A percentile compares a stretch with the other conserved stretches of the same genome.
phyloP scores from a whole-genome alignment of 768 basidiomycete genomes.

The Mrakia hoshinonis region DNA sequence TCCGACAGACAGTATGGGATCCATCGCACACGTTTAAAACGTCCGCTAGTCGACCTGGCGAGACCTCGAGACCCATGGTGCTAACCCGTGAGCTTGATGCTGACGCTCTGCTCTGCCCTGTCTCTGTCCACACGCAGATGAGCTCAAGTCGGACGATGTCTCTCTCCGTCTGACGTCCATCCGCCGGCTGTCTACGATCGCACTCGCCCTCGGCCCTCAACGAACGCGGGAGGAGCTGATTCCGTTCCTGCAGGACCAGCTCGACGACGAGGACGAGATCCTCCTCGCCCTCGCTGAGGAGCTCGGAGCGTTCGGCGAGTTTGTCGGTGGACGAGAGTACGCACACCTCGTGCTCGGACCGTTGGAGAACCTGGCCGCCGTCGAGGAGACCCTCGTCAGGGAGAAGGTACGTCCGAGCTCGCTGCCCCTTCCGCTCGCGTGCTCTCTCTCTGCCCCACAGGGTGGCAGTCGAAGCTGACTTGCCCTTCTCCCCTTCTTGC shows the following conservation, averaged over 20 bases:
- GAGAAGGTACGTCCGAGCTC: conserved; percentile 65
- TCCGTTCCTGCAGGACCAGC: conserved; percentile 95
- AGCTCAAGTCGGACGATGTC: conserved; percentile 71
- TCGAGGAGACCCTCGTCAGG: conserved; percentile 94
- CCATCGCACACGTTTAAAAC: no score
- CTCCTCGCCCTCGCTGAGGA: conserved; percentile 91
- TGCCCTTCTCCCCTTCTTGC: background rate
- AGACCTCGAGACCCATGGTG: no score
- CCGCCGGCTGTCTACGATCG: conserved; percentile 94
- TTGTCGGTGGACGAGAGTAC: conserved; percentile 77
- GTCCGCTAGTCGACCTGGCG: no score
- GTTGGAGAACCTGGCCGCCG: conserved; percentile 87
- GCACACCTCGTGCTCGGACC: conserved; percentile 85
- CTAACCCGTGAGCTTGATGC: background rate
- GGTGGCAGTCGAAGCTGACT: no score
- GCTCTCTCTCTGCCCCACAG: background rate
- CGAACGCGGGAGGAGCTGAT: conserved; percentile 91
- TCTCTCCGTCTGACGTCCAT: conserved; percentile 92
- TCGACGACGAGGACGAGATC: conserved; percentile 99
- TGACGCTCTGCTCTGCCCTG: background rate
- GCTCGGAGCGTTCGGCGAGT: conserved; percentile 71
- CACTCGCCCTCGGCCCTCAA: conserved; percentile 87
- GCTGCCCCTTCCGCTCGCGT: background rate
- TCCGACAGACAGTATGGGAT: no score
- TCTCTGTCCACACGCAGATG: conserved; percentile 7